Base-by-base conservation (phyloP, 2,329 filamentous ascomycete genomes). In the Fusarium sambucinum region DNA sequence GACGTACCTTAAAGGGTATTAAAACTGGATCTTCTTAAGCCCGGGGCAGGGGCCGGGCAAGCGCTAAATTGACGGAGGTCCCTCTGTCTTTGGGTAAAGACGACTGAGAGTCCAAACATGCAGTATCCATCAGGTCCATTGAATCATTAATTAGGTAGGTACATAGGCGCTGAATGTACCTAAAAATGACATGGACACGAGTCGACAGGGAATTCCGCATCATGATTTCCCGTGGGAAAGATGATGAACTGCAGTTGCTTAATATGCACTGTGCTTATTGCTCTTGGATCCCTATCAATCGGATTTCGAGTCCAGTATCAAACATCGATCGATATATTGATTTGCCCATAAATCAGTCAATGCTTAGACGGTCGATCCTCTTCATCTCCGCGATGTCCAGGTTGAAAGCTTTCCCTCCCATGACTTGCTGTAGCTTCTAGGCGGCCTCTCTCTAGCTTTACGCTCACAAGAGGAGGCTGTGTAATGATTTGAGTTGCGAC, bases 401-500 rank as follows among this genome's bases (percentile, higher is more conserved):
- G 51, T 30, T 41, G 25, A 35, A 29, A 29, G 17, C 25, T 48
- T 35, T 13, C 11, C 41, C 45, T 47, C 51, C 56, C 54, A 45
- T 33, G 44, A 21, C 14, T 37, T n/a, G 32, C n/a, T 14, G 8
- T 27, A 50, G 21, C 32, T 50, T 19, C 41, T 16, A 50, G 71
- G 70, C 60, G 70, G 71, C 70, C 70, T 73, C 70, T 53, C 46
- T 53, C 47, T 50, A 27, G 10, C 25, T 30, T 32, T 54, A 53
- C 68, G 66, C 70, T 59, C 48, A 38, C 29, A 30, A 29, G 52
- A 32, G 37, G 69, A 70, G 69, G 71, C 69, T 71, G 71, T 69
- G 71, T 63, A 35, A n/a, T 8, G 23, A 23, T 32, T 38, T 55
- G 51, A 57, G 29, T 55, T 53, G 41, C 46, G 46, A 17, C 32